phyloP scores from a whole-genome alignment of 2,329 filamentous ascomycete genomes.

The Neonectria sp. region DNA sequence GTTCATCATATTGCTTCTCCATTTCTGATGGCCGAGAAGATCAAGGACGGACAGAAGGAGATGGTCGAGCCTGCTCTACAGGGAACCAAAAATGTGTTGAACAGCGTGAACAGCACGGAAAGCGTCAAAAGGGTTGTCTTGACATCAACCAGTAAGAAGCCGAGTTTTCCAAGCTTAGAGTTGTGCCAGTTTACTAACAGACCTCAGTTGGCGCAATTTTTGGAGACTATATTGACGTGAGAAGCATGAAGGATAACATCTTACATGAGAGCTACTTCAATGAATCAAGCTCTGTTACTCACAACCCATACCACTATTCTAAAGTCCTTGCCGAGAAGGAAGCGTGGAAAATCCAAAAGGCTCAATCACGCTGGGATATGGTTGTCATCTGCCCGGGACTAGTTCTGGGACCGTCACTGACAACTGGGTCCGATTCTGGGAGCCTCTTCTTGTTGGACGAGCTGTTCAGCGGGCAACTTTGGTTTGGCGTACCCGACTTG shows the following conservation, averaged over 20 bases:
- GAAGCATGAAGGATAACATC: not conserved
- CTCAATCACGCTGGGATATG: slow-evolving; percentile 3
- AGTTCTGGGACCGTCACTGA: slow-evolving; percentile 3
- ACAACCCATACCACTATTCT: slow-evolving; percentile 3
- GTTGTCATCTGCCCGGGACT: slow-evolving; percentile 4
- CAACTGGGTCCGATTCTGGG: slow-evolving; percentile 1
- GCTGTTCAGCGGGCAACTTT: not conserved
- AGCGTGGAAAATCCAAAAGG: not conserved
- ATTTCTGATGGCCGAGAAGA: slow-evolving; percentile 4
- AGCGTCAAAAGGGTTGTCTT: not conserved
- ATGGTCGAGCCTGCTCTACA: not conserved
- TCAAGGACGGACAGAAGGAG: slow-evolving; percentile 1
- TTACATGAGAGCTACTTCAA: slow-evolving; percentile 1
- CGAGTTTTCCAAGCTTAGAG: not conserved
- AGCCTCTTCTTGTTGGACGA: not conserved
- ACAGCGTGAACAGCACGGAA: not conserved
- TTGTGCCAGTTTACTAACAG: not conserved
- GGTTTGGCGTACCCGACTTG: not conserved
- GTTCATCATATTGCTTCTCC: not conserved
- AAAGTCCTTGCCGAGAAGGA: not conserved
- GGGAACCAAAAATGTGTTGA: not conserved
- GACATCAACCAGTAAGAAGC: not conserved
- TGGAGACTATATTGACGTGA: not conserved
- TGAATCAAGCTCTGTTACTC: slow-evolving; percentile 3
- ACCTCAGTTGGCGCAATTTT: not conserved